phyloP scores from a whole-genome alignment of 192 early-diverging fungal species.

The Entomortierella chlamydospora region DNA sequence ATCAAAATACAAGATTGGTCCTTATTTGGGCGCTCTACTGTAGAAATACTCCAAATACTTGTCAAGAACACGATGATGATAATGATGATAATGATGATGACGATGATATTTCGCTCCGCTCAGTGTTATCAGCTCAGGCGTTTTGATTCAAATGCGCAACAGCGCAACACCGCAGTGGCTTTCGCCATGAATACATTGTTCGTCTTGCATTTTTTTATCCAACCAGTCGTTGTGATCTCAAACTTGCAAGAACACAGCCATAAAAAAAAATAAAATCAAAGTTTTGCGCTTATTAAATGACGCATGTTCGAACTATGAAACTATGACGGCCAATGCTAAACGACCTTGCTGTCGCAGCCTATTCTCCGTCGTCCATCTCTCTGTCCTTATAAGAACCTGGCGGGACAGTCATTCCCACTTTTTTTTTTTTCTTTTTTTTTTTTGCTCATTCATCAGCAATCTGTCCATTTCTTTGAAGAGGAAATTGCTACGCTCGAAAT shows the following conservation, averaged over 20 bases:
- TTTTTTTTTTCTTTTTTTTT: constrained; percentile 10
- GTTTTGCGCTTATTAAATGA: not conserved
- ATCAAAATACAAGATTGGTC: too few relatives aligned
- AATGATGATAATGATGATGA: not conserved
- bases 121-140: too few relatives aligned
- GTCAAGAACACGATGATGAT: not conserved
- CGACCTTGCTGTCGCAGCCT: not conserved
- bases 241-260: constrained; percentile 1
- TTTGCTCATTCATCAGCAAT: constrained; percentile 1
- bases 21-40: too few relatives aligned
- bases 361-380: too few relatives aligned
- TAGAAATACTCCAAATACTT: too few relatives aligned
- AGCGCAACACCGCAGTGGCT: too few relatives aligned
- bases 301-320: not conserved
- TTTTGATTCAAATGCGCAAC: too few relatives aligned
- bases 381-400: too few relatives aligned
- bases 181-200: too few relatives aligned
- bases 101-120: not conserved
- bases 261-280: not conserved
- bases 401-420: not conserved
- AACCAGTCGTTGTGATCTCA: not conserved
- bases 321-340: not conserved
- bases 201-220: too few relatives aligned
- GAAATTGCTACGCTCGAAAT: not conserved
- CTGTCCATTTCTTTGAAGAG: not conserved